A percentile compares a stretch with the other conserved stretches of the same genome.
Evolutionary conservation across 148 eudicot species (phyloP).

Genomic region (Arbutus unedo): DNA sequence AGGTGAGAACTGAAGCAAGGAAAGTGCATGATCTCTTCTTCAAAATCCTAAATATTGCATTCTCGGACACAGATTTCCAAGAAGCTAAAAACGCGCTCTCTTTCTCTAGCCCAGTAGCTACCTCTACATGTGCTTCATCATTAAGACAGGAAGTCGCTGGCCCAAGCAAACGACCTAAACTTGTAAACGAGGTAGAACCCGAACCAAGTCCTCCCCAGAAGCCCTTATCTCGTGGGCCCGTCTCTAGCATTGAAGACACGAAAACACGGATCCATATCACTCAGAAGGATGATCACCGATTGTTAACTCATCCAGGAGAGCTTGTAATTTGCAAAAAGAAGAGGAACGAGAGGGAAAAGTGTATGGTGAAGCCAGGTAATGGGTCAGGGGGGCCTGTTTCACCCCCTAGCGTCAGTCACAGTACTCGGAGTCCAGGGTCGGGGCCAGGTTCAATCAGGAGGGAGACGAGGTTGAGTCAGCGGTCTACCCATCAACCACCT

Average conservation of each 20-base stretch:
- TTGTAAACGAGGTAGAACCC: constrained; percentile 52
- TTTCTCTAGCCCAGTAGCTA: constrained; percentile 46
- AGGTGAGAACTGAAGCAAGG: constrained; percentile 91
- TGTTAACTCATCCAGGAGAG: constrained; percentile 81
- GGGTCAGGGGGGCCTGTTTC: constrained; percentile 71
- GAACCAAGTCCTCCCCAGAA: constrained; percentile 47
- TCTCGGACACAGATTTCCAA: constrained; percentile 74
- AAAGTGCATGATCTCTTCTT: constrained; percentile 89
- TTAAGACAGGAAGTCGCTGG: constrained; percentile 41
- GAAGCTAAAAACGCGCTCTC: constrained; percentile 68
- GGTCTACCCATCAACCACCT: constrained; percentile 32
- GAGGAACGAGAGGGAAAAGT: constrained; percentile 85
- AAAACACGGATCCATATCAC: constrained; percentile 19
- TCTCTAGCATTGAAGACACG: constrained; percentile 36
- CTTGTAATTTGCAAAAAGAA: constrained; percentile 88
- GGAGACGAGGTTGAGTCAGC: constrained; percentile 32
- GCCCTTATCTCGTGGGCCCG: constrained; percentile 38
- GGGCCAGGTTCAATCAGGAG: constrained; percentile 13
- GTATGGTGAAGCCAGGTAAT: constrained; percentile 40
- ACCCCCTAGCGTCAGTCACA: constrained; percentile 56
- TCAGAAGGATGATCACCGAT: constrained; percentile 36
- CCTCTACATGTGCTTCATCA: constrained; percentile 46
- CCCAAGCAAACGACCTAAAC: constrained; percentile 58
- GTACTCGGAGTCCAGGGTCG: constrained; percentile 57
- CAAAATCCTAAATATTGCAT: constrained; percentile 61